Base-by-base conservation (phyloP, 1,284 basidiomycete genomes). In the Phellopilus nigrolimitatus region DNA sequence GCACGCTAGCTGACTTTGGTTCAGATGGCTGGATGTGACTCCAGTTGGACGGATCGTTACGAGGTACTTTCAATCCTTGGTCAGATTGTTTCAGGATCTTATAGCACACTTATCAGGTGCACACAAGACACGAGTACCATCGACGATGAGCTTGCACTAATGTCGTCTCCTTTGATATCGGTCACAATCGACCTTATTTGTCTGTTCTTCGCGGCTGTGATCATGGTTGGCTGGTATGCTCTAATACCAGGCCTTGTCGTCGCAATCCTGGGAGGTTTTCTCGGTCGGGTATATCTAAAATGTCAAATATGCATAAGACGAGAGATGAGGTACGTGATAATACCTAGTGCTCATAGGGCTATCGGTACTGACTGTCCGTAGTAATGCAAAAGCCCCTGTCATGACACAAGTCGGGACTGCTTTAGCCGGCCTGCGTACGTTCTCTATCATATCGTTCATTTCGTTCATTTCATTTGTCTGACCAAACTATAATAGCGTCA, bases 31-130 rank as follows among this genome's bases (percentile, higher is more conserved):
- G 19, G 71, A 74, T 51, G 59, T 62, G 10, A 71, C 70, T 4
- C 73, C 73, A 0, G 65, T 70, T 3, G 72, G 71, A 21, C 61
- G 71, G 34, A 68, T 73, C 57, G 65, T 72, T 49, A 61, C 66
- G 34, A 63, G 72, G 41, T 72, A 37, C 9, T 33, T 4, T 36
- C 4, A 58, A 69, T 69, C n/a, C 69, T 9, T 21, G 12, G 2
- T 37, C 6, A 15, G 1, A 8, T 10, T 37, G n/a, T 7, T 39
- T 13, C n/a, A n/a, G n/a, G n/a, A 12, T 25, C 39, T 33, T n/a
- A 12, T 19, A 5, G 30, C 17, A 31, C 72, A 70, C 69, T 15
- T 10, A 8, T 15, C 15, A 50, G 49, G 19, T 50, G 49, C 59
- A 71, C 71, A 9, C 71, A 71, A 49, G 73, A 74, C 53, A 71